Percentiles rank a stretch among this genome's conserved stretches.
Conservation (phyloP, 2,329 filamentous ascomycete species). For the Cordyceps cicadae region DNA sequence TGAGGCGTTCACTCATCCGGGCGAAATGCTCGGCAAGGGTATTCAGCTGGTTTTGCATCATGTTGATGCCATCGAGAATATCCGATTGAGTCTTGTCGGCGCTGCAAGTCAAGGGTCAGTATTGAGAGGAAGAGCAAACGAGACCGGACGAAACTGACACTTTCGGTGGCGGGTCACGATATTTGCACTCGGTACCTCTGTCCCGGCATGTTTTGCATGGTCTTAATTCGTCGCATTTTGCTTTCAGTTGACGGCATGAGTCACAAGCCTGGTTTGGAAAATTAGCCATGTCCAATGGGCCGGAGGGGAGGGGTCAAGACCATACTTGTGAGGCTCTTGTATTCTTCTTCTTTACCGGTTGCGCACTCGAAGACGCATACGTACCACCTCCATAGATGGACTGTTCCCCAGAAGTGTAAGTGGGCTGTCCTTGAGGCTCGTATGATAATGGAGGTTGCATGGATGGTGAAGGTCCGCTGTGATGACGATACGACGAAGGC, state of each 20-base stretch:
- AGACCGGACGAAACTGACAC: conserved; percentile 52
- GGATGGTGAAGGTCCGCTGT: conserved; percentile 32
- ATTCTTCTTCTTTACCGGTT: conserved; percentile 49
- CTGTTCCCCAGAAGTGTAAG: conserved; percentile 25
- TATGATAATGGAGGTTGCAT: conserved; percentile 31
- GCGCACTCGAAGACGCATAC: conserved; percentile 31
- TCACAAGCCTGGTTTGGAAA: conserved; percentile 66
- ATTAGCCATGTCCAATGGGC: background rate
- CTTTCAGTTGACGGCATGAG: conserved; percentile 77
- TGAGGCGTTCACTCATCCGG: conserved; percentile 30
- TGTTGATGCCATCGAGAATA: conserved; percentile 47
- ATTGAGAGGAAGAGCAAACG: too few species aligned
- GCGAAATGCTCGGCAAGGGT: conserved; percentile 30
- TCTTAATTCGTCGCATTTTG: conserved; percentile 82
- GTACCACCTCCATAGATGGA: conserved; percentile 31
- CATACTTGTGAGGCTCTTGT: conserved; percentile 55
- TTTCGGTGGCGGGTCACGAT: conserved; percentile 83
- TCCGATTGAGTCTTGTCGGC: conserved; percentile 54
- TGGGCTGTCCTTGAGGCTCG: conserved; percentile 25
- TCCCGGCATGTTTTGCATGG: conserved; percentile 84
- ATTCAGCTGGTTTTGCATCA: conserved; percentile 31
- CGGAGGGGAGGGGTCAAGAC: conserved; percentile 2
- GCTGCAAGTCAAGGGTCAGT: conserved; percentile 24
- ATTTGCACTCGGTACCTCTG: conserved; percentile 74
- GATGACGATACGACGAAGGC: conserved; percentile 35